phyloP scores from a whole-genome alignment of 441 rosid species.

The Mallotus japonicus region DNA sequence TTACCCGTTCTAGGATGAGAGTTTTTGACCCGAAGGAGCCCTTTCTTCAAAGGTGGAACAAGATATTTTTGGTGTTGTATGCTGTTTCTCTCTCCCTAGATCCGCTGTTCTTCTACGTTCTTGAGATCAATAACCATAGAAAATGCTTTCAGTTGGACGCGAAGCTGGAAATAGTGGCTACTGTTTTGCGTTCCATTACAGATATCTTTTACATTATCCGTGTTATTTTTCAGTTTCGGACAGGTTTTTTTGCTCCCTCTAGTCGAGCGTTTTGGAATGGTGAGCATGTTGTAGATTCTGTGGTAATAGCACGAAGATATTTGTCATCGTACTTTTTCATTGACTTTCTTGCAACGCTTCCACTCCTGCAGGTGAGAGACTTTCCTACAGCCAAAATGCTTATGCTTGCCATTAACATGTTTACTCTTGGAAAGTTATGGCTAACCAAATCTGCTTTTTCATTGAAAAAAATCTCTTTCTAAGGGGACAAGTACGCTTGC shows the following conservation, averaged over 20 bases:
- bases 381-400: conserved; percentile 1
- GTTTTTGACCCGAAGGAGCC: conserved; percentile 84
- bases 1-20: conserved; percentile 39
- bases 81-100: conserved; percentile 79
- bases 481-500: too few species aligned
- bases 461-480: too few species aligned
- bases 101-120: conserved; percentile 83
- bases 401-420: too few species aligned
- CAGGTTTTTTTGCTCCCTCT: conserved; percentile 73
- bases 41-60: conserved; percentile 80
- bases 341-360: conserved; percentile 83
- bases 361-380: conserved; percentile 79
- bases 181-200: conserved; percentile 56
- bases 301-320: conserved; percentile 65
- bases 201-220: conserved; percentile 70
- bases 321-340: conserved; percentile 61
- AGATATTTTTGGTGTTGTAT: conserved; percentile 69
- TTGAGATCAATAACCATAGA: conserved; percentile 52
- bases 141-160: conserved; percentile 55
- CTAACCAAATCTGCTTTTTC: too few species aligned
- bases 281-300: conserved; percentile 71
- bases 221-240: conserved; percentile 73
- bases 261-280: conserved; percentile 78
- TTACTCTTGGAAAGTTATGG: too few species aligned
- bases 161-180: conserved; percentile 48